A percentile compares a stretch with the other conserved stretches of the same genome.
These are phyloP conservation scores for Russula virescens DNA, from an alignment of 768 basidiomycete species.

Conservation along the genomic window DNA sequence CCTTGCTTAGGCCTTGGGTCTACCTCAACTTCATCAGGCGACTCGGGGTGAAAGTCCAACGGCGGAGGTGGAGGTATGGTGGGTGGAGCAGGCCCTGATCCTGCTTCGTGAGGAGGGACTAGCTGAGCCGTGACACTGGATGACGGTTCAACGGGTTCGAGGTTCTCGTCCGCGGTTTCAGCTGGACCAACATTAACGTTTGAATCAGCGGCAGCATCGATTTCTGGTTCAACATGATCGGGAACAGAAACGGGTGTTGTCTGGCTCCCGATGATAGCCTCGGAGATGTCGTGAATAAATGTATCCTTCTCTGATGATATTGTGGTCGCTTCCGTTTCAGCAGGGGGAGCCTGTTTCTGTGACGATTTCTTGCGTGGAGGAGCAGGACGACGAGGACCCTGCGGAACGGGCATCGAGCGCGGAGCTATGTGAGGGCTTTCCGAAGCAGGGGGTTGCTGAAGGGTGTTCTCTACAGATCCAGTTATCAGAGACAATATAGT, in stretches of 20 bases:
- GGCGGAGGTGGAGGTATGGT: not conserved
- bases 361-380: slow-evolving; percentile 31
- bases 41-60: slow-evolving; percentile 12
- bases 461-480: slow-evolving; percentile 9
- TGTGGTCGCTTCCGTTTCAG: not conserved
- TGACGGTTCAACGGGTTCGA: not conserved
- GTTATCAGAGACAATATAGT: not conserved
- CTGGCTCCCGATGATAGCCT: not conserved
- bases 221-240: not conserved
- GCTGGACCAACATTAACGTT: not conserved
- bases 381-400: slow-evolving; percentile 34
- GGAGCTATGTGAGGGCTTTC: slow-evolving; percentile 10
- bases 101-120: not conserved
- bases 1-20: slow-evolving; percentile 1
- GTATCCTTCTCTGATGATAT: slow-evolving; percentile 1
- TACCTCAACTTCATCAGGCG: not conserved
- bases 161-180: not conserved
- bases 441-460: not conserved
- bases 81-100: not conserved
- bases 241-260: not conserved
- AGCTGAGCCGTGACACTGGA: not conserved
- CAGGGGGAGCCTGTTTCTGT: slow-evolving; percentile 3
- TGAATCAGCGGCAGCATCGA: not conserved
- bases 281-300: not conserved
- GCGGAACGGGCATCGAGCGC: slow-evolving; percentile 33